phyloP scores from a whole-genome alignment of 805 yeast species.

The Sugiyamaella qingdaonensis region DNA sequence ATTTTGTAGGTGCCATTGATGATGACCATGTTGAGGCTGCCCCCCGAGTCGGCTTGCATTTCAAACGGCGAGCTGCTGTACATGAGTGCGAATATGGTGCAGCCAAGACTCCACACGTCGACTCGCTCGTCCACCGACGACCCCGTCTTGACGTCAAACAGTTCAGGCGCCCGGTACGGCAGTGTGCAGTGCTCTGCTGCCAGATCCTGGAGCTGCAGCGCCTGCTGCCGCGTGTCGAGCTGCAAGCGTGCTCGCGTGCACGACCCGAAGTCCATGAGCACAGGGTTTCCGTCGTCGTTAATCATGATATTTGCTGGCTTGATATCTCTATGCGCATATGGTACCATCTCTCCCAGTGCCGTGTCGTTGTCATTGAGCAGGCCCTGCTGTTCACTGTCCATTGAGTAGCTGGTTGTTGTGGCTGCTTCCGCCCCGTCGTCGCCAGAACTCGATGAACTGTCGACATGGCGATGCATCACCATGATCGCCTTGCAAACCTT shows the following conservation, averaged over 20 bases:
- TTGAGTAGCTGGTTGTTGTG: neutral
- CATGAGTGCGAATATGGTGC: constrained; percentile 70
- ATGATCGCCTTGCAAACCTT: constrained; percentile 74
- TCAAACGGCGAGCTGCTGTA: constrained; percentile 86
- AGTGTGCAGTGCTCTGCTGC: constrained; percentile 82
- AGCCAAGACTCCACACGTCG: constrained; percentile 92
- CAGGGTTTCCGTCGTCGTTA: constrained; percentile 69
- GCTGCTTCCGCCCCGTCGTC: neutral
- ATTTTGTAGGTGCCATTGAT: constrained; percentile 58
- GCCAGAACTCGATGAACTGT: neutral
- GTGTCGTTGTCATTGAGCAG: constrained; percentile 36
- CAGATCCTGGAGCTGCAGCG: constrained; percentile 70
- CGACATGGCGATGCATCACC: constrained; percentile 54
- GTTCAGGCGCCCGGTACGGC: constrained; percentile 88
- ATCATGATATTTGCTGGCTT: constrained; percentile 89
- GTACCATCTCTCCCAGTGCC: constrained; percentile 52
- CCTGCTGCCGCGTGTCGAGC: constrained; percentile 60
- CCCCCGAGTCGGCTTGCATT: constrained; percentile 79
- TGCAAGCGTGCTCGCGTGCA: constrained; percentile 58
- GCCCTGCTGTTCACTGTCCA: constrained; percentile 21
- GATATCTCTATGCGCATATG: constrained; percentile 82
- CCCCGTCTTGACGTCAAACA: constrained; percentile 70
- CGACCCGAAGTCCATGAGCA: constrained; percentile 81
- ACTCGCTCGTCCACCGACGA: constrained; percentile 63
- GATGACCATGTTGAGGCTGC: constrained; percentile 73